Percentiles rank a stretch among this genome's conserved stretches.
Conservation (phyloP, 495 filamentous ascomycete species). For the Aspergillus nanangensis region DNA sequence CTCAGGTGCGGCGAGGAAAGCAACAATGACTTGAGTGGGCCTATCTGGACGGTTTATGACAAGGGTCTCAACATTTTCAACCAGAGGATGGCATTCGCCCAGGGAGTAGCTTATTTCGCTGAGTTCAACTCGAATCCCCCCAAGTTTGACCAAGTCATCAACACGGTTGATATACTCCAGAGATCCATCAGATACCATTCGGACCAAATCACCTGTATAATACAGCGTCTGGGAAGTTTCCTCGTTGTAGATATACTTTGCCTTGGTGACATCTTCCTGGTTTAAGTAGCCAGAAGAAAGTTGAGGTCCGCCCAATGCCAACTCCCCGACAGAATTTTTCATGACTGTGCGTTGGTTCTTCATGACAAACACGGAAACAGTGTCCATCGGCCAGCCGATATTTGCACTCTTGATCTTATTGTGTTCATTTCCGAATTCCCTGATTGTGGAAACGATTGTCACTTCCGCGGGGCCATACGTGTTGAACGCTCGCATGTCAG, state of each 20-base stretch:
- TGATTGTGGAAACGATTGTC: conserved; percentile 32
- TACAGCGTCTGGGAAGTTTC: conserved; percentile 29
- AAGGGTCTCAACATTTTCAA: conserved; percentile 26
- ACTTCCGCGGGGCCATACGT: conserved; percentile 36
- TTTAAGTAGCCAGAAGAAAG: conserved; percentile 41
- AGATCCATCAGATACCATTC: conserved; percentile 36
- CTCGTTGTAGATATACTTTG: conserved; percentile 33
- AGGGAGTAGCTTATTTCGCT: conserved; percentile 34
- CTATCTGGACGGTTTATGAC: conserved; percentile 25
- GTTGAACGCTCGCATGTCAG: conserved; percentile 27
- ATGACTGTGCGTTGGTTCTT: conserved; percentile 23
- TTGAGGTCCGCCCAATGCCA: conserved; percentile 39
- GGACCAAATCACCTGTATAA: conserved; percentile 49
- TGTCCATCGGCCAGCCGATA: conserved; percentile 29
- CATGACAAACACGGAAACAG: conserved; percentile 31
- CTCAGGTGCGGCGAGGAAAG: conserved; percentile 24
- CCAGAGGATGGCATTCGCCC: conserved; percentile 21
- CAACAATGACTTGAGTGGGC: conserved; percentile 27
- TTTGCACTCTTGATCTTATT: conserved; percentile 29
- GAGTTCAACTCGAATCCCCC: conserved; percentile 34
- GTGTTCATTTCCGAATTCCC: conserved; percentile 26
- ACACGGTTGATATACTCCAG: conserved; percentile 38
- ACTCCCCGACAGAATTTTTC: conserved; percentile 39
- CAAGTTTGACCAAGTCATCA: conserved; percentile 35
- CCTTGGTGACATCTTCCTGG: conserved; percentile 36